Conservation (phyloP, 306 rosid species). For the Vicia villosa region DNA sequence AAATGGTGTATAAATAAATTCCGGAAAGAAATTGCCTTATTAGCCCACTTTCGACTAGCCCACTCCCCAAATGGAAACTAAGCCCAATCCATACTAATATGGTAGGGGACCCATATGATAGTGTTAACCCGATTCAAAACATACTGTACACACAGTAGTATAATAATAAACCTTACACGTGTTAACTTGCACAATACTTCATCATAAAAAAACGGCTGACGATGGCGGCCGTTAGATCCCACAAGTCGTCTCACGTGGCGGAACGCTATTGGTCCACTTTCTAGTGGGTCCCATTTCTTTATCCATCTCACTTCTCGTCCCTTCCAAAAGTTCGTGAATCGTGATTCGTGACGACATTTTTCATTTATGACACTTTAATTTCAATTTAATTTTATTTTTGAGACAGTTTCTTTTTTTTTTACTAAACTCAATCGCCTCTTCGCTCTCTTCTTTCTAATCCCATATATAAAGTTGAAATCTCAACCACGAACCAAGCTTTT, state of each 20-base stretch:
- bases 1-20: too few species aligned
- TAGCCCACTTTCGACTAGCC: too few species aligned
- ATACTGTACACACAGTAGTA: too few species aligned
- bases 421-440: slow-evolving; percentile 38
- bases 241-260: slow-evolving; percentile 46
- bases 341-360: slow-evolving; percentile 46
- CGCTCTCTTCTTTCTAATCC: slow-evolving; percentile 44
- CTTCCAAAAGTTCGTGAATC: slow-evolving; percentile 54
- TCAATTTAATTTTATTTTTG: background rate
- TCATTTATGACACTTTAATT: slow-evolving; percentile 3
- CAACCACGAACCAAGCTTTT: slow-evolving; percentile 69
- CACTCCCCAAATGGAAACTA: too few species aligned
- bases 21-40: too few species aligned
- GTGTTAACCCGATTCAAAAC: too few species aligned
- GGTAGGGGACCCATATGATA: too few species aligned
- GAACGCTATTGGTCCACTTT: slow-evolving; percentile 24
- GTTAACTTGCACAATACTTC: slow-evolving; percentile 41
- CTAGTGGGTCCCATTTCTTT: slow-evolving; percentile 49
- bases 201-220: slow-evolving; percentile 41
- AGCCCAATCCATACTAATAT: too few species aligned
- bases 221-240: slow-evolving; percentile 31
- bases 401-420: background rate
- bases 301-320: slow-evolving; percentile 67
- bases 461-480: slow-evolving; percentile 58
- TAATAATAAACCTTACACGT: slow-evolving; percentile 46